These are phyloP conservation scores for Selenicereus undatus DNA, from an alignment of 148 eudicot genomes.

Conservation along the genomic window DNA sequence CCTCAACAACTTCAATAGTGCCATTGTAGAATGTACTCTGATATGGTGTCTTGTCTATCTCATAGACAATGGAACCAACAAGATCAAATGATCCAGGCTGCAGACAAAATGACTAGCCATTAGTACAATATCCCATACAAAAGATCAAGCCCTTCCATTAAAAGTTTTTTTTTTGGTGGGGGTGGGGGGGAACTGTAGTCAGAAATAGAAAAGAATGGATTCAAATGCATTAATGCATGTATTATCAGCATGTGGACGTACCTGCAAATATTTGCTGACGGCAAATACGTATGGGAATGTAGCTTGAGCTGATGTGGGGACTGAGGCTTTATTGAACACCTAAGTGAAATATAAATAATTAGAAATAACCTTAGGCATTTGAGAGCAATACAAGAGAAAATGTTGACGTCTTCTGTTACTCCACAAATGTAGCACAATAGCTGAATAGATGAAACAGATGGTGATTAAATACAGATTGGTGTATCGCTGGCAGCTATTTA, in stretches of 20 bases:
- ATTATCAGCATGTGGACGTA: conserved; percentile 15
- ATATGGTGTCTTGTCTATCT: conserved; percentile 68
- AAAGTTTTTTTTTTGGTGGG: not conserved
- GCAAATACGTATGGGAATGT: conserved; percentile 78
- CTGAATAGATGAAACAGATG: not conserved
- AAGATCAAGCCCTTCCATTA: not conserved
- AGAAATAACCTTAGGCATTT: not conserved
- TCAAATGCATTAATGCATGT: not conserved
- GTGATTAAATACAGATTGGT: not conserved
- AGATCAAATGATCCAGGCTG: conserved; percentile 95
- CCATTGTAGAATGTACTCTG: conserved; percentile 92
- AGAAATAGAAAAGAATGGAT: not conserved
- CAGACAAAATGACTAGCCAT: conserved; percentile 10
- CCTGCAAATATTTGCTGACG: conserved; percentile 94
- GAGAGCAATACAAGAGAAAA: not conserved
- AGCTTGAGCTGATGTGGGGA: conserved; percentile 86
- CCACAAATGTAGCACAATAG: not conserved
- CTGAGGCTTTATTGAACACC: conserved; percentile 78
- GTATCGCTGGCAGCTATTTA: not conserved
- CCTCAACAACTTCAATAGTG: conserved; percentile 83
- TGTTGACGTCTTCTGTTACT: not conserved
- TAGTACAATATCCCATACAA: conserved; percentile 4
- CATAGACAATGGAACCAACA: conserved; percentile 75
- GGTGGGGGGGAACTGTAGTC: not conserved
- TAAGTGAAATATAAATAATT: conserved; percentile 18